Conservation (phyloP, 176 grass and related monocot species). For the Pontederia paniculata region DNA sequence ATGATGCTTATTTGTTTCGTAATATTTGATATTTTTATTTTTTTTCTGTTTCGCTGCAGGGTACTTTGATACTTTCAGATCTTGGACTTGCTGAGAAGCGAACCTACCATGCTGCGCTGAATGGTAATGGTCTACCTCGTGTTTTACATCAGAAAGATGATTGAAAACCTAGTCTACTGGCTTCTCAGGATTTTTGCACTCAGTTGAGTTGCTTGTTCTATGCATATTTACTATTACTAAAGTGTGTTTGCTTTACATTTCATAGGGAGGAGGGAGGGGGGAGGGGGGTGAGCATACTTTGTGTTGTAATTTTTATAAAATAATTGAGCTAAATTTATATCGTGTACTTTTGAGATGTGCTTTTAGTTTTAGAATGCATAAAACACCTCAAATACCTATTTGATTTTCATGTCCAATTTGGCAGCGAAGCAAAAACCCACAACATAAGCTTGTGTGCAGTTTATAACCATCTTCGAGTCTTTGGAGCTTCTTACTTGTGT, state of each 20-base stretch:
- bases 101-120: constrained; percentile 77
- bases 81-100: constrained; percentile 82
- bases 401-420: too few species aligned
- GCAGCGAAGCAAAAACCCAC: too few species aligned
- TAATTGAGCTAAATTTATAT: too few species aligned
- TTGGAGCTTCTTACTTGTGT: not conserved
- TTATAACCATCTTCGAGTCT: not conserved
- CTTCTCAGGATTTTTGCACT: constrained; percentile 18
- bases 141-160: constrained; percentile 94
- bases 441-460: not conserved
- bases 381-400: too few species aligned
- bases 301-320: not conserved
- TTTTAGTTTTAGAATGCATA: too few species aligned
- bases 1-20: not conserved
- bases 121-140: constrained; percentile 89
- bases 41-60: constrained; percentile 47
- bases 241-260: constrained; percentile 17
- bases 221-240: constrained; percentile 16
- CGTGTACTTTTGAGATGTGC: too few species aligned
- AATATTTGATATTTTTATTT: not conserved
- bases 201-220: constrained; percentile 27
- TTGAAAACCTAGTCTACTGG: constrained; percentile 34
- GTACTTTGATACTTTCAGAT: constrained; percentile 73
- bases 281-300: constrained; percentile 5
- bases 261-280: constrained; percentile 18